Percentiles rank a stretch among this genome's conserved stretches.
phyloP scores from a whole-genome alignment of 805 yeast species.

The Saccharomycopsis sp. region DNA sequence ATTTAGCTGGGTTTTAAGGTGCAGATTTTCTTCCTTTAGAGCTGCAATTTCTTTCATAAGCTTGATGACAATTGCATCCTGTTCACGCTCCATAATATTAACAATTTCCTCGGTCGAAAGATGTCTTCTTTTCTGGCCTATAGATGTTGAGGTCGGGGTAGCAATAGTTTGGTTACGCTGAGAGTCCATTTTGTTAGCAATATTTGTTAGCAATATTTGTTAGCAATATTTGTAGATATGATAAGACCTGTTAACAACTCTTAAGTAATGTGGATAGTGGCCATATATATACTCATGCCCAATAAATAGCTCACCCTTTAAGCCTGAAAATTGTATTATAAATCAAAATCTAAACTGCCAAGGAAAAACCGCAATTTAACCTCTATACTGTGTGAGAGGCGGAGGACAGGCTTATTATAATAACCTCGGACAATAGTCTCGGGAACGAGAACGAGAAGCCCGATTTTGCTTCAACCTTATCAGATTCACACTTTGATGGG shows the following conservation, averaged over 20 bases:
- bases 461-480: no score
- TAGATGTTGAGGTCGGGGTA: background rate
- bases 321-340: background rate
- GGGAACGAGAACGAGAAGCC: no score
- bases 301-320: no score
- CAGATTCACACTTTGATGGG: background rate
- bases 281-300: no score
- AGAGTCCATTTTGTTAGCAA: no score
- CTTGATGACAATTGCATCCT: constrained; percentile 65
- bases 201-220: no score
- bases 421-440: no score
- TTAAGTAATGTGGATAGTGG: no score
- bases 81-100: constrained; percentile 64
- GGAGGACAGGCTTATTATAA: no score
- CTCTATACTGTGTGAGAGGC: background rate
- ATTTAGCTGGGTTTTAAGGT: constrained; percentile 30
- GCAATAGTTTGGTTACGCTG: no score
- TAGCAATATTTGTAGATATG: no score
- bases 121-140: constrained; percentile 13
- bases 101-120: constrained; percentile 43
- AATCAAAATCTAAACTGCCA: background rate
- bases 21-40: constrained; percentile 47
- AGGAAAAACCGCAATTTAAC: background rate
- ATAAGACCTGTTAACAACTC: no score
- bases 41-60: constrained; percentile 54